Evolutionary conservation across 2,329 filamentous ascomycete genomes (phyloP), one percentile per base, ranked within the genome.

Genomic region (Nemania diffusa): DNA sequence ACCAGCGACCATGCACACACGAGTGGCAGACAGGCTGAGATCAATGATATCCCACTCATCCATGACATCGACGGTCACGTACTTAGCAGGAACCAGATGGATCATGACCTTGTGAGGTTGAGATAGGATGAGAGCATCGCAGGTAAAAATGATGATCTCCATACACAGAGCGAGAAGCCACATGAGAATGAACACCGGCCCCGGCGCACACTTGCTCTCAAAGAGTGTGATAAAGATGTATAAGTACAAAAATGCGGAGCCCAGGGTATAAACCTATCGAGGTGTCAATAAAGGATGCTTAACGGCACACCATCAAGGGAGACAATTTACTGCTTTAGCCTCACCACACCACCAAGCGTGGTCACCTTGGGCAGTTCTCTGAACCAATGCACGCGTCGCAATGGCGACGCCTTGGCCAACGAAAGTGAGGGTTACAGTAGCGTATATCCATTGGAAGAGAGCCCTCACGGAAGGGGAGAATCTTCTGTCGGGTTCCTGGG

Each of bases 201-300:
- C 94, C 0, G 96, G 96, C 13, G 92, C 92, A 37, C 93, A 90
- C 69, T 88, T 89, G 76, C 91, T 92, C 79, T 97, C 94, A 74
- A 97, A 85, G 64, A 98, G 87, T 32, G 94, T 94, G 75, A 97
- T 91, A 72, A 97, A 86, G 72, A 97, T 87, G 72, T 97, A 90
- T 57, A 92, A 86, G 82, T 97, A 96, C 70, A 96, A 89, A 83
- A 97, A 97, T 72, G 94, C 91, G 51, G 92, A 91, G 62, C 91
- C 93, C 64, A 93, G 87, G 70, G 97, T 84, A 79, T 97, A 97
- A 76, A 97, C 91, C 94, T 97, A 75, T 64, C 13, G n/a, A 56
- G 34, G 17, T 34, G 58, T 71, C 56, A 71, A 65, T 64, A 34
- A 52, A 56, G 40, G 17, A 5, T 44, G n/a, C 26, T 11, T n/a